Base-by-base conservation (phyloP, 2,329 filamentous ascomycete species). In the Cladosporium colombiae region DNA sequence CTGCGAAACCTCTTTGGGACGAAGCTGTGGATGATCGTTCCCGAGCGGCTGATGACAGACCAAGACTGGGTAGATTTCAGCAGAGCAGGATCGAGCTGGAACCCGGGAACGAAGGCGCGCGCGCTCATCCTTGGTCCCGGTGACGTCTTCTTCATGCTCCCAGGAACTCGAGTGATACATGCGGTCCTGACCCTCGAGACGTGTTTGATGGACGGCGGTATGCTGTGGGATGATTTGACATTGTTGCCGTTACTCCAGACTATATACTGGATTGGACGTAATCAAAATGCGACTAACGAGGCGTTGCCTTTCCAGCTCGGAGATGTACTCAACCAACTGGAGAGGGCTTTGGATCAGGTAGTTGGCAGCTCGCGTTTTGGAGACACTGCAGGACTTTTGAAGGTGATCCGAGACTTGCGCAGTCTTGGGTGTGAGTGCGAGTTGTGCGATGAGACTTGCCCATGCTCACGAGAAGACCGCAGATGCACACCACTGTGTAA, bases 11-110 rank as follows among this genome's bases (percentile, higher is more conserved):
- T 58, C 5, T 31, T n/a, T 37, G 55, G 55, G n/a, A 33, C 21
- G 13, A 58, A 58, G 55, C 31, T 58, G 23, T 58, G 27, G 55
- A 35, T 58, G 31, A 37, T 58, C 23, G 55, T 58, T 23, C 27
- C n/a, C 25, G 21, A 33, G 13, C 31, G 21, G 6, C 21, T 33
- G 14, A 58, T 58, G 31, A 58, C 14, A 16, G 14, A 33, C 21
- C 21, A 23, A 31, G 55, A 58, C 11, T 58, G 55, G 31, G 27
- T 33, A 31, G 55, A 31, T 7, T 58, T 58, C 29, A 25, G n/a
- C 31, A 58, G 4, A 58, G 31, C 16, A 58, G n/a, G 55, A 35
- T n/a, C 27, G 27, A 35, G 27, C 18, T 56, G 52, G 52, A 25
- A 56, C 21, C 23, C 25, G 18, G 23, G 18, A 29, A 56, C 18